Evolutionary conservation across 495 filamentous ascomycete species (phyloP).

Genomic region (Penicillium steckii): DNA sequence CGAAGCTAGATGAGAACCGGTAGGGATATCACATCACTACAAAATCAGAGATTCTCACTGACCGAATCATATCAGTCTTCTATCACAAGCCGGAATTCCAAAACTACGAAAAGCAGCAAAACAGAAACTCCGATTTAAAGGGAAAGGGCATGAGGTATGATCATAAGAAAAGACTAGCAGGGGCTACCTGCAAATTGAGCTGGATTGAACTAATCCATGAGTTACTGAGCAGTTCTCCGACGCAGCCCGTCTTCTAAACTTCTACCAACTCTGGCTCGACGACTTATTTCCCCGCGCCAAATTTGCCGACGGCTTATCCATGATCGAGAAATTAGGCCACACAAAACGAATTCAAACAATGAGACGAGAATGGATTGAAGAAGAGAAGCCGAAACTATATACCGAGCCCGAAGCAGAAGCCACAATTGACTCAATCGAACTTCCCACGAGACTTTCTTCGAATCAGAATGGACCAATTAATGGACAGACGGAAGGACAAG

Average conservation of each 20-base stretch:
- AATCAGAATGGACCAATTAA: constrained; percentile 1
- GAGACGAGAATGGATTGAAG: constrained; percentile 84
- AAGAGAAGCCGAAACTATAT: constrained; percentile 44
- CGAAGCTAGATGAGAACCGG: constrained; percentile 85
- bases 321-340: constrained; percentile 93
- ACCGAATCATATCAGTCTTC: constrained; percentile 51
- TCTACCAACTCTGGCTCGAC: constrained; percentile 97
- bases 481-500: neutral
- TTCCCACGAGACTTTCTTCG: constrained; percentile 3
- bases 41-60: neutral
- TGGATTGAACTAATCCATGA: constrained; percentile 2
- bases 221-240: constrained; percentile 69
- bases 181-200: neutral
- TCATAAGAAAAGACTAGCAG: neutral
- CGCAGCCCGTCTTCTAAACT: constrained; percentile 73
- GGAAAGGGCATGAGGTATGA: constrained; percentile 87
- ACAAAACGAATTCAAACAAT: constrained; percentile 69
- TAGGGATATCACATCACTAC: constrained; percentile 34
- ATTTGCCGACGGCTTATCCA: constrained; percentile 84
- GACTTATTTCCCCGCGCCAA: constrained; percentile 93
- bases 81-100: constrained; percentile 79
- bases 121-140: constrained; percentile 75
- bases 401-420: neutral
- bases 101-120: constrained; percentile 72
- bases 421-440: constrained; percentile 1